Evolutionary conservation across 1,284 basidiomycete genomes (phyloP).

Genomic region (Fistulina hepatica): DNA sequence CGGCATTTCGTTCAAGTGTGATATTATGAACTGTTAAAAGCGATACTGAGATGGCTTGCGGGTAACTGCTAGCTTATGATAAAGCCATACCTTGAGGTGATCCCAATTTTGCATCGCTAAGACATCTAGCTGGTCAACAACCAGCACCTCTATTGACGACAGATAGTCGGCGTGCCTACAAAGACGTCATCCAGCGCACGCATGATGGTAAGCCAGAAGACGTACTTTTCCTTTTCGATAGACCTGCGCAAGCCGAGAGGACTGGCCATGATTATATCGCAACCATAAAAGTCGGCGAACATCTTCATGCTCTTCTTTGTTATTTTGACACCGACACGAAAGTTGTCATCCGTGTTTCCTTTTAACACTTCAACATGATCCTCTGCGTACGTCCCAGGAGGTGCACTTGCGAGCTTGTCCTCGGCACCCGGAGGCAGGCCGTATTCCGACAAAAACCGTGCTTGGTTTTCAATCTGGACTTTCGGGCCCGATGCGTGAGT

Average conservation of each 20-base stretch:
- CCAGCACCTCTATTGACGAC: conserved; percentile 85
- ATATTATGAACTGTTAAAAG: conserved; percentile 68
- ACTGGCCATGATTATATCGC: conserved; percentile 88
- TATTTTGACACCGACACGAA: conserved; percentile 86
- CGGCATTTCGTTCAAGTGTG: conserved; percentile 79
- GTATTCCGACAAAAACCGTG: conserved; percentile 79
- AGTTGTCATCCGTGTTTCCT: conserved; percentile 97
- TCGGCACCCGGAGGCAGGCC: conserved; percentile 66
- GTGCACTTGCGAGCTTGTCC: conserved; percentile 74
- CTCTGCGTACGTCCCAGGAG: conserved; percentile 67
- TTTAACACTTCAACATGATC: conserved; percentile 93
- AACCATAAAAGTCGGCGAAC: conserved; percentile 83
- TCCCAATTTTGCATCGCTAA: conserved; percentile 99
- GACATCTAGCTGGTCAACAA: conserved; percentile 91
- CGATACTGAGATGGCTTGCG: conserved; percentile 6
- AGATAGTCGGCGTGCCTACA: conserved; percentile 78
- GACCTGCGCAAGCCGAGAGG: conserved; percentile 86
- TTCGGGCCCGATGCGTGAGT: conserved; percentile 53
- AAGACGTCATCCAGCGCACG: conserved; percentile 4
- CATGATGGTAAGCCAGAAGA: conserved; percentile 7
- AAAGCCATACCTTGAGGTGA: conserved; percentile 67
- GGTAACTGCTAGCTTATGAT: not conserved
- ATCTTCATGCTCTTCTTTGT: conserved; percentile 84
- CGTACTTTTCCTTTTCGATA: conserved; percentile 89
- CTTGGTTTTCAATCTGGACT: conserved; percentile 77